Base-by-base conservation (phyloP, 2,329 filamentous ascomycete genomes). In the Chaetomiaceae sp. region DNA sequence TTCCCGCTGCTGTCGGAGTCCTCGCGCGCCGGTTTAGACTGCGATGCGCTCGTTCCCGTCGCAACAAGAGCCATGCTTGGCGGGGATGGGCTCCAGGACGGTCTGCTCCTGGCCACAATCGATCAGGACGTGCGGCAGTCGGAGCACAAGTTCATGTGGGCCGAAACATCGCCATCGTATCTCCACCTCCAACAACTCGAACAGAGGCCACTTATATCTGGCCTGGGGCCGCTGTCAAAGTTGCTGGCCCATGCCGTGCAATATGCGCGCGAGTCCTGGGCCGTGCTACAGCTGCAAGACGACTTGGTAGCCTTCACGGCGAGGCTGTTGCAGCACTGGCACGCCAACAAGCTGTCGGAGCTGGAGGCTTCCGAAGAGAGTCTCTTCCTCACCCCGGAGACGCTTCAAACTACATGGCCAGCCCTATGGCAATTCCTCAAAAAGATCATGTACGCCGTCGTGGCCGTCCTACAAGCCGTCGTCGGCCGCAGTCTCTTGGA, bases 351-450 rank as follows among this genome's bases (percentile, higher is more conserved):
- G 50, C 74, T 96, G 34, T 90, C 87, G 1, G 78, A 81, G 44
- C 73, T 95, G 34, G 89, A 95, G 59, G 69, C 76, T 10, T 79
- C 83, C 0, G 81, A 88, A 49, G 87, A 95, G 62, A 66, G 69
- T 2, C 70, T 77, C 8, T 80, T 77, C 48, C 71, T 95, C 6
- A 80, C 84, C 20, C 75, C 80, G 0, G 82, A 89, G 51, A 86
- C 87, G 0, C 66, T 83, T 32, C 76, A 80, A 56, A 80, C 70
- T 16, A 89, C 90, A 0, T 81, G 87, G 65, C 85, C 87, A 0
- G 73, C 79, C 27, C 74, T 96, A 5, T 92, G 89, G 86, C 83
- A 84, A 58, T 68, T 92, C 2, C 74, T 96, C 6, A 84, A 85
- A 59, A 86, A 87, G 52, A 80, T 85, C 37, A 73, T 96, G 64